Conservation (phyloP, 345 rosid species). For the Carallia brachiata region DNA sequence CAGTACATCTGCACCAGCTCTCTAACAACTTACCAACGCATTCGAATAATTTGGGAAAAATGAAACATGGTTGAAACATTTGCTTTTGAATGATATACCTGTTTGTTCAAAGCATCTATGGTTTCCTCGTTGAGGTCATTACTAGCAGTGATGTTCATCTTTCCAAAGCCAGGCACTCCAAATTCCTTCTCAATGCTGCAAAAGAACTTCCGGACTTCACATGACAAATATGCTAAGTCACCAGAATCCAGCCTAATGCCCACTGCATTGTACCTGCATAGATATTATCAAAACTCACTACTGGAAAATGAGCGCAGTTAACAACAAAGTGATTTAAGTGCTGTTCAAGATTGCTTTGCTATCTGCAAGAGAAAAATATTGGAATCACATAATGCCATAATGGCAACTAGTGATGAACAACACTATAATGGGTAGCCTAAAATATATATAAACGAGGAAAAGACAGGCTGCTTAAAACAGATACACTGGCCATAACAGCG, state of each 20-base stretch:
- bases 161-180: conserved; percentile 62
- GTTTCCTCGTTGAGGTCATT: conserved; percentile 97
- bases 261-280: conserved; percentile 70
- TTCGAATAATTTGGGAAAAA: background rate
- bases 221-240: conserved; percentile 86
- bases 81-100: conserved; percentile 39
- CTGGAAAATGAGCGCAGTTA: conserved; percentile 1
- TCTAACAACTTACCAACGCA: background rate
- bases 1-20: no score
- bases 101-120: conserved; percentile 89
- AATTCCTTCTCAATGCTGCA: conserved; percentile 64
- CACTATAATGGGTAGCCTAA: background rate
- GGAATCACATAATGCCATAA: conserved; percentile 1
- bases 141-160: conserved; percentile 79
- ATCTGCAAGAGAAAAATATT: background rate
- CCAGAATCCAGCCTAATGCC: conserved; percentile 98
- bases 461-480: background rate
- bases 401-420: background rate
- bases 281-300: conserved; percentile 22
- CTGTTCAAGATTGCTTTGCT: no score
- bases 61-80: background rate
- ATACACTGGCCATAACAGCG: background rate
- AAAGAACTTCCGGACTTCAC: conserved; percentile 73
- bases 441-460: background rate
- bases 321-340: background rate